Percentiles rank a stretch among this genome's conserved stretches.
Conservation (phyloP, 2,329 filamentous ascomycete species). For the Scytalidium lignicola region DNA sequence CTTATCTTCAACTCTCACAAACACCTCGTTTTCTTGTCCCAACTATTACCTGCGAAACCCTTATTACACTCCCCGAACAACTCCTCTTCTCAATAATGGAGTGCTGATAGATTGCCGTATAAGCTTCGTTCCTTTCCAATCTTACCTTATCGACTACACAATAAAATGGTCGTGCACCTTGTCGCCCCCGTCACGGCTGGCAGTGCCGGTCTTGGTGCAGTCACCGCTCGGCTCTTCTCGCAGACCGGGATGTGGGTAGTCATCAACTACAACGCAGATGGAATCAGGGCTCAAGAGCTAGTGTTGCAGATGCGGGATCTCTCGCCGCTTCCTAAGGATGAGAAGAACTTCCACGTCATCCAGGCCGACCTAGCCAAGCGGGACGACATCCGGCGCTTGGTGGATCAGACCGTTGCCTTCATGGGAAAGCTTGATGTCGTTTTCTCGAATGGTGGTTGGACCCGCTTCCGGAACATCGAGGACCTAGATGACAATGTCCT, state of each 20-base stretch:
- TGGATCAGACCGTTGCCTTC: constrained; percentile 52
- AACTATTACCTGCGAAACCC: too few species aligned
- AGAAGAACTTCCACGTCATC: constrained; percentile 41
- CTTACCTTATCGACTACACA: too few species aligned
- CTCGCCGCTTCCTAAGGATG: constrained; percentile 39
- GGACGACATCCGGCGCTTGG: constrained; percentile 52
- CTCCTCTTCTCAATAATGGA: too few species aligned
- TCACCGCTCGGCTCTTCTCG: constrained; percentile 63
- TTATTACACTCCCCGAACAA: too few species aligned
- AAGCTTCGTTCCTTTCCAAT: too few species aligned
- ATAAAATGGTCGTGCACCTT: too few species aligned
- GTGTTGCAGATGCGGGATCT: constrained; percentile 47
- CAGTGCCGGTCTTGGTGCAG: constrained; percentile 64
- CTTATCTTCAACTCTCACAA: too few species aligned
- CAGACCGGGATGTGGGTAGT: constrained; percentile 62
- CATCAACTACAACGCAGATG: constrained; percentile 66
- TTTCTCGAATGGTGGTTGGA: constrained; percentile 67
- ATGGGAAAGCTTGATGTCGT: constrained; percentile 71
- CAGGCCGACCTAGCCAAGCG: constrained; percentile 62
- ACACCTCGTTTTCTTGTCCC: too few species aligned
- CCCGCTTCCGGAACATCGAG: constrained; percentile 37
- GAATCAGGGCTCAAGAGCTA: constrained; percentile 53
- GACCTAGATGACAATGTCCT: constrained; percentile 47
- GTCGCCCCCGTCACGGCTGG: constrained; percentile 45
- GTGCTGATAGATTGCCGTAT: too few species aligned